A percentile compares a stretch with the other conserved stretches of the same genome.
Conservation (phyloP, 306 rosid species). For the Rosa rugosa region DNA sequence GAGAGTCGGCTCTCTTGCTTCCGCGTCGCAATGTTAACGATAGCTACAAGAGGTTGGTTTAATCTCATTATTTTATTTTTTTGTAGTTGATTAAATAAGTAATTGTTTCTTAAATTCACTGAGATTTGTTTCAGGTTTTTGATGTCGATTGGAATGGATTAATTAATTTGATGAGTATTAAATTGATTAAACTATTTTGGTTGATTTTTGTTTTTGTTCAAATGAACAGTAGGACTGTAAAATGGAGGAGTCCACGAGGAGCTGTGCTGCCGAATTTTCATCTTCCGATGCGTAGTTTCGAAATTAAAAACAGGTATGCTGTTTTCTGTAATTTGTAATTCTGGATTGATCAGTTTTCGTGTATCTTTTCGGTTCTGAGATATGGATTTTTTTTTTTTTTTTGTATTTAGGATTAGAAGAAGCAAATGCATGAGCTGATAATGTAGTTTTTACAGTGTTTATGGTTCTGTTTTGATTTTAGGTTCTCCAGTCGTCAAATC, state of each 20-base stretch:
- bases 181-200: background rate
- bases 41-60: slow-evolving; percentile 39
- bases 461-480: background rate
- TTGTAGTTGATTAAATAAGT: background rate
- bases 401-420: background rate
- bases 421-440: background rate
- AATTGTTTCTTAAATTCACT: background rate
- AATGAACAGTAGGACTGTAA: slow-evolving; percentile 46
- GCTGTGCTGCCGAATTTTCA: slow-evolving; percentile 62
- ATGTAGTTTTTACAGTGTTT: background rate
- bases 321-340: slow-evolving; percentile 6
- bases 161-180: background rate
- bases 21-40: slow-evolving; percentile 39
- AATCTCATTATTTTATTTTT: background rate
- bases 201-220: background rate
- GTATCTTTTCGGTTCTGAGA: background rate
- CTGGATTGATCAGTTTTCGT: slow-evolving; percentile 14
- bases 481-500: background rate
- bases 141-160: background rate
- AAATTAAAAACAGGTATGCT: slow-evolving; percentile 71
- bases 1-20: slow-evolving; percentile 41
- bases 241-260: slow-evolving; percentile 63
- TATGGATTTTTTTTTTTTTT: background rate
- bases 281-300: slow-evolving; percentile 96
- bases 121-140: background rate